A percentile compares a stretch with the other conserved stretches of the same genome.
Conservation (phyloP, 148 eudicot species). For the Rhododendron kiyosumense region DNA sequence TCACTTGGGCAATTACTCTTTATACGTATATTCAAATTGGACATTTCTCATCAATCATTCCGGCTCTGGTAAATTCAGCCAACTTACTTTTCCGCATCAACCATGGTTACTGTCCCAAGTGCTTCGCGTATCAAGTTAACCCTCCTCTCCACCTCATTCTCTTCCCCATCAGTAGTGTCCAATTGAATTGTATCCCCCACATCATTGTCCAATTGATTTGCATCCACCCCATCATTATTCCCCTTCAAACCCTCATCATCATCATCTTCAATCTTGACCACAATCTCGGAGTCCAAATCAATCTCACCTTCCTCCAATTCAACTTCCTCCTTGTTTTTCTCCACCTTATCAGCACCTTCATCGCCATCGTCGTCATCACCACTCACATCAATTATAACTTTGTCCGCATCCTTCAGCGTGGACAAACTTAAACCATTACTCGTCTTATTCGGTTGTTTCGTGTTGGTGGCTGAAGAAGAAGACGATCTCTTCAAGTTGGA, state of each 20-base stretch:
- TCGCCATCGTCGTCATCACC: slow-evolving; percentile 17
- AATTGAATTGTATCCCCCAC: slow-evolving; percentile 8
- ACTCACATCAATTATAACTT: slow-evolving; percentile 28
- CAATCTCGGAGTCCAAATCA: slow-evolving; percentile 53
- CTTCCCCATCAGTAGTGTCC: slow-evolving; percentile 23
- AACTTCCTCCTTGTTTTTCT: slow-evolving; percentile 66
- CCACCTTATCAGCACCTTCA: slow-evolving; percentile 7
- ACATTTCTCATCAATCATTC: not conserved
- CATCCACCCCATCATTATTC: slow-evolving; percentile 10
- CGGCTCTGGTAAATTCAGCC: not conserved
- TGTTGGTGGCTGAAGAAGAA: not conserved
- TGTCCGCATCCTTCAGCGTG: slow-evolving; percentile 7
- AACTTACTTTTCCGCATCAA: slow-evolving; percentile 60
- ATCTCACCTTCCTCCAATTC: slow-evolving; percentile 92
- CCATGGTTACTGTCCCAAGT: slow-evolving; percentile 43
- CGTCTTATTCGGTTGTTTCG: slow-evolving; percentile 2
- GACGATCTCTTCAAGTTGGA: slow-evolving; percentile 13
- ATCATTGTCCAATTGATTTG: slow-evolving; percentile 22
- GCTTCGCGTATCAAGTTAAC: slow-evolving; percentile 51
- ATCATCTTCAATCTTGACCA: slow-evolving; percentile 6
- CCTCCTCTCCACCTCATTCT: slow-evolving; percentile 40
- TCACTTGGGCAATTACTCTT: slow-evolving; percentile 3
- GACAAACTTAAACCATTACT: slow-evolving; percentile 1
- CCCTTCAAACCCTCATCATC: not conserved
- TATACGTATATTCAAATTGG: not conserved